phyloP scores from a whole-genome alignment of 148 eudicot species.

The Chenopodium quinoa region DNA sequence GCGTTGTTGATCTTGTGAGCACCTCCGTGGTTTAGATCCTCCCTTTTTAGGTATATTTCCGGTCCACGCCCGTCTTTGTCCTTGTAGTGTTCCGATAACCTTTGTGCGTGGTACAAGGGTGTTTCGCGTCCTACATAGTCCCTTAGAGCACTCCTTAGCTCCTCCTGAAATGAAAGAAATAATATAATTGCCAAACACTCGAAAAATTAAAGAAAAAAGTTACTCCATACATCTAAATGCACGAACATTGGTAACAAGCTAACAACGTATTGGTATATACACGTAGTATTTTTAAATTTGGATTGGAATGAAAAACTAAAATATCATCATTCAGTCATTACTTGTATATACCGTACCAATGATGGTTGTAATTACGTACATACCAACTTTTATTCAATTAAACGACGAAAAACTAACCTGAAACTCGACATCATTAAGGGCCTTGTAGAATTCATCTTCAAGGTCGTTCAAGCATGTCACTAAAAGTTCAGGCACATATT shows the following conservation, averaged over 20 bases:
- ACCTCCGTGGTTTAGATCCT: slow-evolving; percentile 79
- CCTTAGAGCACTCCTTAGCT: slow-evolving; percentile 41
- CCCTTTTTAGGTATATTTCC: slow-evolving; percentile 72
- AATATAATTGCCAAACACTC: not conserved
- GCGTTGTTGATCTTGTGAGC: slow-evolving; percentile 89
- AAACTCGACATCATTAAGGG: slow-evolving; percentile 45
- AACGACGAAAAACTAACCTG: slow-evolving; percentile 38
- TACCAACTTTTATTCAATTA: too few relatives aligned
- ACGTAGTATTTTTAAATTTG: too few relatives aligned
- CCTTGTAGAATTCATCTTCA: slow-evolving; percentile 48
- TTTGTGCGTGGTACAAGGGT: slow-evolving; percentile 66
- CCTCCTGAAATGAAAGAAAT: slow-evolving; percentile 33
- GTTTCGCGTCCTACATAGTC: slow-evolving; percentile 86
- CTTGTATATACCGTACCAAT: too few relatives aligned
- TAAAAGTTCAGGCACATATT: slow-evolving; percentile 63
- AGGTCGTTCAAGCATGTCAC: slow-evolving; percentile 44
- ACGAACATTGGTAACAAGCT: too few relatives aligned
- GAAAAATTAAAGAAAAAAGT: too few relatives aligned
- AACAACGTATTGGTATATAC: too few relatives aligned
- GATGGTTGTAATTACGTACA: too few relatives aligned
- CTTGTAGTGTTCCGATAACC: slow-evolving; percentile 63
- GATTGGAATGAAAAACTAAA: too few relatives aligned
- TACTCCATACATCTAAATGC: too few relatives aligned
- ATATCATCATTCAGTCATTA: too few relatives aligned
- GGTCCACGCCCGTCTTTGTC: slow-evolving; percentile 49